These are phyloP conservation scores for Suhomyces xylopsoci DNA, from an alignment of 805 yeast species.

Conservation along the genomic window DNA sequence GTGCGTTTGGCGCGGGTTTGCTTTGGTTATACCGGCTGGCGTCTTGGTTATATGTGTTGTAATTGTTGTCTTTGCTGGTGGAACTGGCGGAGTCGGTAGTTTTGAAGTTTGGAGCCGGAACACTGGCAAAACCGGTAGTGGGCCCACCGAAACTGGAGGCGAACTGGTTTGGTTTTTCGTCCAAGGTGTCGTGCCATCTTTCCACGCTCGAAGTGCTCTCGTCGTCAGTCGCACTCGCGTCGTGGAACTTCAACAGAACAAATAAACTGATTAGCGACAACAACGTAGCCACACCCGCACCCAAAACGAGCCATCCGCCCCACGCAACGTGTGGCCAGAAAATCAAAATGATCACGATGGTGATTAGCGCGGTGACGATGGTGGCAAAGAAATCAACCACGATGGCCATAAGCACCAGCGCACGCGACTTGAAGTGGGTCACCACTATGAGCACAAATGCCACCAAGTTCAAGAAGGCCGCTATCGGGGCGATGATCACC, in stretches of 20 bases:
- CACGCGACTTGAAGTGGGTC: constrained; percentile 23
- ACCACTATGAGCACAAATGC: constrained; percentile 22
- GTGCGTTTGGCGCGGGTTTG: not conserved
- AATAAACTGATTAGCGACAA: constrained; percentile 50
- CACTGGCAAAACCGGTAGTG: constrained; percentile 20
- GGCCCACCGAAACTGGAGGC: constrained; percentile 3
- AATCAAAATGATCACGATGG: constrained; percentile 53
- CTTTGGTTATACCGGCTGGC: no score
- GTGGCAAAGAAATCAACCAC: constrained; percentile 49
- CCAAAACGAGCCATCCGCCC: constrained; percentile 73
- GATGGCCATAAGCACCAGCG: constrained; percentile 37
- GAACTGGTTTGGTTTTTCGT: not conserved
- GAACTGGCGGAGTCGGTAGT: constrained; percentile 3
- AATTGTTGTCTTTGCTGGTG: constrained; percentile 18
- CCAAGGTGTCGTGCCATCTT: not conserved
- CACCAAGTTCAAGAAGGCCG: constrained; percentile 58
- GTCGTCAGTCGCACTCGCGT: not conserved
- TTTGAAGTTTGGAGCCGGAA: not conserved
- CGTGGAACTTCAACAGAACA: constrained; percentile 10
- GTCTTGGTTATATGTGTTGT: constrained; percentile 9
- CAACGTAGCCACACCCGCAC: constrained; percentile 58
- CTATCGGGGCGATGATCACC: constrained; percentile 61
- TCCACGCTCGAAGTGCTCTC: not conserved
- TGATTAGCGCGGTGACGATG: constrained; percentile 50
- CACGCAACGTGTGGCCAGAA: constrained; percentile 66